Evolutionary conservation across 176 grass and related monocot genomes (phyloP).

Genomic region (Pharus latifolius): DNA sequence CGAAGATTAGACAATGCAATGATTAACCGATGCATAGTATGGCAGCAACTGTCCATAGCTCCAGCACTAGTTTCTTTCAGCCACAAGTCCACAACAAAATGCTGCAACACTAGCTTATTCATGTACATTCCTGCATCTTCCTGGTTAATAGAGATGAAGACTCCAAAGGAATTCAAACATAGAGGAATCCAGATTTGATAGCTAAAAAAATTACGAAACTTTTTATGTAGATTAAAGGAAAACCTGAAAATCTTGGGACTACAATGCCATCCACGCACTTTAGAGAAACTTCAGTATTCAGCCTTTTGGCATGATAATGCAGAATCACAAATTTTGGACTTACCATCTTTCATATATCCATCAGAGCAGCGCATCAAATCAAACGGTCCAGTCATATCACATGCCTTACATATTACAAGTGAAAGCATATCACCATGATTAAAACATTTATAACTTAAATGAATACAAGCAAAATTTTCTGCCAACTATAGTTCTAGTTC

Average conservation of each 20-base stretch:
- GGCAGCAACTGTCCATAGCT: slow-evolving; percentile 6
- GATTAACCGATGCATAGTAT: background rate
- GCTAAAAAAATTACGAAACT: background rate
- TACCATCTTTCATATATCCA: background rate
- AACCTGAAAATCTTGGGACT: background rate
- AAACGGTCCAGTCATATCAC: background rate
- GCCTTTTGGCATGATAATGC: background rate
- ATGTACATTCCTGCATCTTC: slow-evolving; percentile 14
- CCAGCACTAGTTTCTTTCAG: background rate
- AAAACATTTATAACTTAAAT: background rate
- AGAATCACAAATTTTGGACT: background rate
- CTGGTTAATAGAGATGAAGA: slow-evolving; percentile 10
- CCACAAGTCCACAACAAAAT: background rate
- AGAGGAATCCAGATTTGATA: background rate
- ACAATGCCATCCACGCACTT: background rate
- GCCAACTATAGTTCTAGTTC: background rate
- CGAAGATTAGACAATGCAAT: background rate
- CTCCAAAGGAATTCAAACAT: slow-evolving; percentile 5
- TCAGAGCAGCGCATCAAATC: background rate
- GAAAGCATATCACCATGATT: too few species aligned
- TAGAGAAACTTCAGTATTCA: background rate
- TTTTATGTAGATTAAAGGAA: background rate
- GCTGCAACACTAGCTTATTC: background rate
- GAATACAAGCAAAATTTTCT: background rate
- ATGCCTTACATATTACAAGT: background rate